phyloP scores from a whole-genome alignment of 2,329 filamentous ascomycete genomes.

The Fusarium zealandicum region DNA sequence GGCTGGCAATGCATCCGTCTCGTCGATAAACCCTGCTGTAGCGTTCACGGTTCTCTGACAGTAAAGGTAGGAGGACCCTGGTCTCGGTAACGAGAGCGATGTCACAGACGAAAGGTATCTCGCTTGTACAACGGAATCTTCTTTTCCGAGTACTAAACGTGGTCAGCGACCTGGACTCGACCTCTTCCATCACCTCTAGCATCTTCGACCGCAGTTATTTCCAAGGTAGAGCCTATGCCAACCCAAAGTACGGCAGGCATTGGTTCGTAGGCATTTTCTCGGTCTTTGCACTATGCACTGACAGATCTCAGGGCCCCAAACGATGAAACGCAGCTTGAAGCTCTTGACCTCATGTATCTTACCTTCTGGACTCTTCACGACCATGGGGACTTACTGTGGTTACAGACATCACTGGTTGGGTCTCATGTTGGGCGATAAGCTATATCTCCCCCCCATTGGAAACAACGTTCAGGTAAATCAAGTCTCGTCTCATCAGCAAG shows the following conservation, averaged over 20 bases:
- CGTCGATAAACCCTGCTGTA: no score
- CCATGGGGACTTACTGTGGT: background rate
- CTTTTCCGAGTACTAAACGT: background rate
- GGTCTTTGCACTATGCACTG: fast-evolving
- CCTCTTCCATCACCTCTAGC: constrained; percentile 34
- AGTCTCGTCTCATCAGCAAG: fast-evolving
- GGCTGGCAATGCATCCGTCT: no score
- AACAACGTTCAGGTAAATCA: constrained; percentile 23
- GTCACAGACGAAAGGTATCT: constrained; percentile 17
- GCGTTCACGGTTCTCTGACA: background rate
- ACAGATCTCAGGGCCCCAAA: constrained; percentile 31
- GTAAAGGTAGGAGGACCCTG: constrained; percentile 25
- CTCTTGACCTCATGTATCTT: constrained; percentile 36
- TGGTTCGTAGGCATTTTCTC: constrained; percentile 7
- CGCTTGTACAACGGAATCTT: no score
- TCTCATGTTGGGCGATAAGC: constrained; percentile 31
- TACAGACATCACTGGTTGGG: constrained; percentile 35
- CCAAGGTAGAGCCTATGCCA: constrained; percentile 32
- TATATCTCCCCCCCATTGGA: constrained; percentile 32
- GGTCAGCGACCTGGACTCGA: constrained; percentile 21
- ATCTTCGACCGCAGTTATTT: constrained; percentile 36
- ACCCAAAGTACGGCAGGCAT: constrained; percentile 38
- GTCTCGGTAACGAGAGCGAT: constrained; percentile 15
- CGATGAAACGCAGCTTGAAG: constrained; percentile 36
- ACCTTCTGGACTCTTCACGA: no score